A percentile compares a stretch with the other conserved stretches of the same genome.
Conservation (phyloP, 2,329 filamentous ascomycete species). For the Thermoascus crustaceus region DNA sequence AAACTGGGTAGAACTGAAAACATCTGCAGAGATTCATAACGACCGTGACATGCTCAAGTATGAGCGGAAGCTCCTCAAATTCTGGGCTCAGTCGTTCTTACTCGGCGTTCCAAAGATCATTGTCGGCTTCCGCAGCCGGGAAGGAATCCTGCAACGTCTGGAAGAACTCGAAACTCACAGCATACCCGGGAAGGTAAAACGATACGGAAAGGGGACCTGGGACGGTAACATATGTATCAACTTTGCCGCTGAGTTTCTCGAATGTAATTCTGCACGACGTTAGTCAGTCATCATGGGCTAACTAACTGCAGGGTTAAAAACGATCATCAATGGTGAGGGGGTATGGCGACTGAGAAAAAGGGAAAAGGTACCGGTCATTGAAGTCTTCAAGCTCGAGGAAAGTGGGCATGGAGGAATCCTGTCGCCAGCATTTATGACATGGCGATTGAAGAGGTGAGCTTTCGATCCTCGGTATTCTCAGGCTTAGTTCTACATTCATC, state of each 20-base stretch:
- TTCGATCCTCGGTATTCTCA: not conserved
- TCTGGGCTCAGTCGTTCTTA: constrained; percentile 94
- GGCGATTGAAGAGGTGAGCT: constrained; percentile 41
- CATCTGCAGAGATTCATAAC: constrained; percentile 62
- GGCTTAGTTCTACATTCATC: not conserved
- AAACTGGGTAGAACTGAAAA: constrained; percentile 95
- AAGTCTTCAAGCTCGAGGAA: constrained; percentile 66
- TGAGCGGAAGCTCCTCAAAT: constrained; percentile 85
- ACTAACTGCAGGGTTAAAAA: constrained; percentile 48
- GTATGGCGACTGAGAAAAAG: constrained; percentile 71
- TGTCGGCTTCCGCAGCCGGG: constrained; percentile 71
- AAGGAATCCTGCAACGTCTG: constrained; percentile 62
- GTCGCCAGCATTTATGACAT: constrained; percentile 68
- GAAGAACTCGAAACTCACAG: constrained; percentile 72
- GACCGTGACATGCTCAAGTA: constrained; percentile 65
- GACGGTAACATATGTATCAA: constrained; percentile 92
- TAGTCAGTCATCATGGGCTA: constrained; percentile 9
- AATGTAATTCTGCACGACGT: constrained; percentile 49
- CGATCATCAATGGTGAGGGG: constrained; percentile 56
- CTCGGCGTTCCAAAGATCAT: constrained; percentile 88
- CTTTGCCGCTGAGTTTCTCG: constrained; percentile 69
- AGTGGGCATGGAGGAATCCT: constrained; percentile 69
- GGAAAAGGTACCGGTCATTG: constrained; percentile 57
- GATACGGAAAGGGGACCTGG: constrained; percentile 62
- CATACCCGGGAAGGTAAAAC: constrained; percentile 69